These are phyloP conservation scores for Geotrichum bryndzae DNA, from an alignment of 1,139 yeast genomes.

Conservation along the genomic window DNA sequence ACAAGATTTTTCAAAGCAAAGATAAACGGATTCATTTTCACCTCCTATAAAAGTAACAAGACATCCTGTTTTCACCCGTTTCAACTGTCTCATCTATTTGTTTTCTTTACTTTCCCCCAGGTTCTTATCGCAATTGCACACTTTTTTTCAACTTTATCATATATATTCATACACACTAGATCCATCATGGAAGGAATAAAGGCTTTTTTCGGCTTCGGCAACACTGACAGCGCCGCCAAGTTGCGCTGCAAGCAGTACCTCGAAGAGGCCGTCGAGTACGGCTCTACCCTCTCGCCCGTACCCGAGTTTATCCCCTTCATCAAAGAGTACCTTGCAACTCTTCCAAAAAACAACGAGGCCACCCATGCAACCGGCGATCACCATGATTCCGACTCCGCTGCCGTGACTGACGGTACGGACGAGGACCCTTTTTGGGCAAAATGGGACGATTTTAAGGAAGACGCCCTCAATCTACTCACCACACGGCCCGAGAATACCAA, in stretches of 20 bases:
- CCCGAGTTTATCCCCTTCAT: slow-evolving; percentile 6
- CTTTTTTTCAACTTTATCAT: too few species aligned
- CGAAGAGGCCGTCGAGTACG: slow-evolving; percentile 9
- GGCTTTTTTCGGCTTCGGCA: slow-evolving; percentile 12
- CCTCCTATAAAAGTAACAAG: neutral
- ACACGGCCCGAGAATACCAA: slow-evolving; percentile 8
- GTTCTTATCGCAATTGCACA: neutral
- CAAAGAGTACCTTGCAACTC: slow-evolving; percentile 7
- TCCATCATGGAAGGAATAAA: slow-evolving; percentile 13
- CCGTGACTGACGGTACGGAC: neutral
- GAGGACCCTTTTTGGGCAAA: slow-evolving; percentile 12
- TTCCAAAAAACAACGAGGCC: neutral
- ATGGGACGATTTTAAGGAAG: slow-evolving; percentile 16
- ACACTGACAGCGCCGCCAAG: slow-evolving; percentile 11
- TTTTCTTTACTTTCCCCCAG: neutral
- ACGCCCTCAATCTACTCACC: slow-evolving; percentile 12
- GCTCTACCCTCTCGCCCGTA: slow-evolving; percentile 7
- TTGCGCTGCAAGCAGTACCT: slow-evolving; percentile 12
- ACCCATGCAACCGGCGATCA: neutral
- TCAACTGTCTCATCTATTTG: neutral
- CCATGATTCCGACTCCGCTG: neutral
- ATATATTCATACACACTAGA: neutral
- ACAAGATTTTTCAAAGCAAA: neutral
- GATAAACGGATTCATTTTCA: neutral
- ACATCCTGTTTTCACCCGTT: neutral